Evolutionary conservation across 306 rosid genomes (phyloP).

Genomic region (Gillenia trifoliata): DNA sequence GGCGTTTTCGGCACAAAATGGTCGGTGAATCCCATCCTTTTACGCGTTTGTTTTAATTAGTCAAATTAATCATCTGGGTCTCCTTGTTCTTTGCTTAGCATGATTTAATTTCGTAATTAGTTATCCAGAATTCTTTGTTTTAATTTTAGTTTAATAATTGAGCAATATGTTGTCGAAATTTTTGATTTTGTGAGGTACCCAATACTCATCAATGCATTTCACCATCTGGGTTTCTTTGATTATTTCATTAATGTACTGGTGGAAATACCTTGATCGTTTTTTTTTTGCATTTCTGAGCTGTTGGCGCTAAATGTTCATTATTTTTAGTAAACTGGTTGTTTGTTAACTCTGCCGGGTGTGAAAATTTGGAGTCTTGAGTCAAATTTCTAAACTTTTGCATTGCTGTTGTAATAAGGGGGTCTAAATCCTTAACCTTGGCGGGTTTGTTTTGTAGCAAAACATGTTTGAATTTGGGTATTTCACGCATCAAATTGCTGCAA

Average conservation of each 20-base stretch:
- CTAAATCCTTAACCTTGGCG: constrained; percentile 3
- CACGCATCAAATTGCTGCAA: constrained; percentile 91
- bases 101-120: background rate
- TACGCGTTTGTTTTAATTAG: background rate
- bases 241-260: background rate
- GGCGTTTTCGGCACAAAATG: constrained; percentile 90
- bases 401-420: constrained; percentile 2
- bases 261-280: background rate
- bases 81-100: background rate
- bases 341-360: background rate
- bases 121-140: background rate
- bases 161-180: background rate
- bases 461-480: constrained; percentile 65
- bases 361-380: background rate
- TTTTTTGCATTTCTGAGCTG: background rate
- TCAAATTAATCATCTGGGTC: background rate
- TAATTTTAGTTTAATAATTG: background rate
- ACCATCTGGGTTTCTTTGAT: constrained; percentile 8
- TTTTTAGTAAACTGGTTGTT: background rate
- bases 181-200: constrained; percentile 4
- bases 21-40: constrained; percentile 26
- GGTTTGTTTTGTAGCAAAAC: constrained; percentile 67
- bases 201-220: constrained; percentile 13
- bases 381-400: background rate
- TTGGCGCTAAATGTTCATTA: background rate